Evolutionary conservation across 2,329 filamentous ascomycete species (phyloP).

Genomic region (Aureobasidium sp.): DNA sequence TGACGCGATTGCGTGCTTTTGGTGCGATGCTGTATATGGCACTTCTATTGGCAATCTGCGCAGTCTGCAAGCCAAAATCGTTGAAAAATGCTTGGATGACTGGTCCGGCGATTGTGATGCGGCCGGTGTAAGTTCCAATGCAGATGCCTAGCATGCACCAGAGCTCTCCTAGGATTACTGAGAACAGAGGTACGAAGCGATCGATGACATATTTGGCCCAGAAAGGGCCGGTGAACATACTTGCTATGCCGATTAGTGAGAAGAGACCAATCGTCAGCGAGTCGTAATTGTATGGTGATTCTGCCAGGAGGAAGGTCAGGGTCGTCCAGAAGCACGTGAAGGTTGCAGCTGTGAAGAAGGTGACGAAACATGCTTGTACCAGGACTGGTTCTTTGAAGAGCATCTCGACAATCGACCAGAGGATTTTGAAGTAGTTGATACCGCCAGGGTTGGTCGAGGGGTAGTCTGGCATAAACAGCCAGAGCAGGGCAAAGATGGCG

Average conservation of each 20-base stretch:
- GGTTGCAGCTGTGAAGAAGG: slow-evolving; percentile 54
- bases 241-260: slow-evolving; percentile 65
- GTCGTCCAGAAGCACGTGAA: slow-evolving; percentile 70
- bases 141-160: slow-evolving; percentile 56
- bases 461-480: slow-evolving; percentile 73
- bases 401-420: slow-evolving; percentile 59
- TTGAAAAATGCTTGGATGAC: slow-evolving; percentile 63
- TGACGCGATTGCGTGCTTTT: slow-evolving; percentile 65
- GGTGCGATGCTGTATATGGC: slow-evolving; percentile 66
- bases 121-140: slow-evolving; percentile 63
- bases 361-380: slow-evolving; percentile 61
- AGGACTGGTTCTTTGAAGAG: slow-evolving; percentile 60
- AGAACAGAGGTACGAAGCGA: slow-evolving; percentile 59
- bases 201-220: slow-evolving; percentile 67
- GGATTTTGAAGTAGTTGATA: slow-evolving; percentile 57
- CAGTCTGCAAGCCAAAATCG: slow-evolving; percentile 66
- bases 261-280: slow-evolving; percentile 69
- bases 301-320: slow-evolving; percentile 69
- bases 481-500: slow-evolving; percentile 58
- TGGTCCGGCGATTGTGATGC: slow-evolving; percentile 60
- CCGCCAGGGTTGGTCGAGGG: slow-evolving; percentile 63
- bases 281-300: slow-evolving; percentile 59
- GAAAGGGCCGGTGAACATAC: slow-evolving; percentile 60
- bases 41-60: slow-evolving; percentile 65
- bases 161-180: slow-evolving; percentile 55